Evolutionary conservation across 371 early-diverging fungal genomes (phyloP), one percentile per base, ranked within the genome.

Genomic region (Mortierella sp.): DNA sequence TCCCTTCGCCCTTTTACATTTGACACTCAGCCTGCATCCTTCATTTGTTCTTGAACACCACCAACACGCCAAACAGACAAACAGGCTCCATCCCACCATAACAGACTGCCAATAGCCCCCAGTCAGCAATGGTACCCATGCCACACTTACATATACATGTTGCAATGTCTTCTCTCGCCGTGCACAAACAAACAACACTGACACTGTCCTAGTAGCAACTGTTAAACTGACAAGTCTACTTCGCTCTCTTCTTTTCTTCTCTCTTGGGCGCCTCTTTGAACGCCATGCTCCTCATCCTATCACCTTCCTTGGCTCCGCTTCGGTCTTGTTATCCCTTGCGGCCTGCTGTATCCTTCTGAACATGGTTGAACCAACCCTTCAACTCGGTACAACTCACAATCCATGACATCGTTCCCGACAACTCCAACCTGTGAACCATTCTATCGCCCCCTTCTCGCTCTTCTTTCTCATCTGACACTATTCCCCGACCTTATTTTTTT

Each of bases 391-490:
- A 54, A n/a, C 67, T 24, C 10, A 21, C 19, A 51, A 37, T 69
- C 54, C 34, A 70, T 70, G 70, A 76, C 76, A 76, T 70, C 76
- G 76, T 70, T 70, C 51, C 55, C 69, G 55, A 57, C 67, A 69
- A 59, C 13, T 21, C 48, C 26, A 14, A 21, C 24, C 26, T 67
- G 50, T 61, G 37, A 61, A 61, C 61, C 28, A 19, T 61, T 61
- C 61, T 31, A 34, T 61, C 34, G 5, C 71, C 21, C 43, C 16
- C 34, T 54, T 19, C 1, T 70, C 40, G 43, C 50, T 37, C 50
- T 50, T 53, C 55, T 21, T 31, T 48, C 43, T 13, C 53, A 50
- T 28, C 26, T 31, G 26, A 67, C 67, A 37, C 43, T 67, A 40
- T 67, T 67, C 40, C 11, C 48, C 72, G 37, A 71, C 51, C 50